Evolutionary conservation across 352 stramenopile genomes (phyloP), one percentile per base, ranked within the genome.

Genomic region (Phytopythium boreale): DNA sequence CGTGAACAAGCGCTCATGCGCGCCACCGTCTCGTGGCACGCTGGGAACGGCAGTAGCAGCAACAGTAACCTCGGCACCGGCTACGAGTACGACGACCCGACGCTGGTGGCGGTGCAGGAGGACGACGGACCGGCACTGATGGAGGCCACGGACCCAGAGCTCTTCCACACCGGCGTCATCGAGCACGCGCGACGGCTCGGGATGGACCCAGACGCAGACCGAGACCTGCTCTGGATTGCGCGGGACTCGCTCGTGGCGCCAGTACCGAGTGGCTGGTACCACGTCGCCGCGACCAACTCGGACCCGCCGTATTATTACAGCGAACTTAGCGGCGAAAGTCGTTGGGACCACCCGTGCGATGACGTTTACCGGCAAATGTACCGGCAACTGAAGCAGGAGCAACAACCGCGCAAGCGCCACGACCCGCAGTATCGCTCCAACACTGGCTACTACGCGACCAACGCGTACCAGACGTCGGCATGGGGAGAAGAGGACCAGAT

Each of bases 231-330:
- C 26, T 93, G 87, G 87, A 76, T 95, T 44, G 84, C 84, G 51
- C 71, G 80, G 1, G 80, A 93, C 49, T 95, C 84, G 27, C 72
- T 95, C 17, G 73, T 95, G 2, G 87, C 87, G 15, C 71, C 75
- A 20, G 57, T 95, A n/a, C 87, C 87, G 1, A 61, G 79, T 29
- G 83, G 79, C 1, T 95, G 84, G 84, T 81, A 87, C 27, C 73
- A 89, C 60, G 78, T 85, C 44, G 82, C 82, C 47, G 81, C 83
- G 6, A 81, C 65, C 4, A 76, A 89, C 66, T 85, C 72, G 19
- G 79, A 73, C 12, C 70, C 76, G 41, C 83, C 83, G 56, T 93
- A 93, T 47, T 95, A 93, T 55, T 95, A 95, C 73, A 89, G 91
- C 57, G 73, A 82, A n/a, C 62, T 76, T 19, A 87, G 76, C 1